Evolutionary conservation across 2,329 filamentous ascomycete genomes (phyloP), one percentile per base, ranked within the genome.

Genomic region (Xylaria sp.): DNA sequence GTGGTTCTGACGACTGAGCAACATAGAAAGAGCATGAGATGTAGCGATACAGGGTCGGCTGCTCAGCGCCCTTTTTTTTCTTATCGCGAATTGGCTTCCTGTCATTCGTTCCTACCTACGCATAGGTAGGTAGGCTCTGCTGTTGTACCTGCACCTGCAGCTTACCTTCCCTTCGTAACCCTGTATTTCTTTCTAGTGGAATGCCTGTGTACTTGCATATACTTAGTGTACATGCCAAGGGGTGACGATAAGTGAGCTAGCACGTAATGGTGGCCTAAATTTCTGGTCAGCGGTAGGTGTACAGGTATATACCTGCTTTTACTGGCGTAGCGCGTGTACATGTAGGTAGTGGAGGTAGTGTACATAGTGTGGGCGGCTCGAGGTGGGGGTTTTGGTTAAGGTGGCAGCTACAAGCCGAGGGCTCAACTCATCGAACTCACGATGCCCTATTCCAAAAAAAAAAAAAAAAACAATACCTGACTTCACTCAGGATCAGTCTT

Each of bases 21-120:
- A 31, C 14, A 49, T 40, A 35, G 40, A 31, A n/a, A 15, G 12
- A 28, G 38, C 23, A 33, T 38, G 49, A 12, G 17, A 23, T 60
- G 58, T 55, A 43, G 35, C n/a, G n/a, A n/a, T n/a, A n/a, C n/a
- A 56, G 37, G 17, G 50, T 49, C 53, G 35, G 35, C 33, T 4
- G 25, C 28, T 45, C n/a, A 38, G 21, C 38, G 23, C 31, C n/a
- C n/a, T n/a, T 11, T 25, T 38, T 47, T 52, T n/a, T 23, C 60
- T 61, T 63, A 59, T 63, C 60, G 21, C 51, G 60, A 59, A 63
- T 59, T 64, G n/a, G 61, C 46, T 61, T 53, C 25, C 21, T 21
- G 51, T 23, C 38, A 61, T 60, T 63, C 25, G 61, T 42, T 35
- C 35, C 42, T 21, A 21, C 17, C 14, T n/a, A n/a, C n/a, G n/a